Evolutionary conservation across 371 early-diverging fungal species (phyloP), one percentile per base, ranked within the genome.

Genomic region (Lichtheimia ramosa): DNA sequence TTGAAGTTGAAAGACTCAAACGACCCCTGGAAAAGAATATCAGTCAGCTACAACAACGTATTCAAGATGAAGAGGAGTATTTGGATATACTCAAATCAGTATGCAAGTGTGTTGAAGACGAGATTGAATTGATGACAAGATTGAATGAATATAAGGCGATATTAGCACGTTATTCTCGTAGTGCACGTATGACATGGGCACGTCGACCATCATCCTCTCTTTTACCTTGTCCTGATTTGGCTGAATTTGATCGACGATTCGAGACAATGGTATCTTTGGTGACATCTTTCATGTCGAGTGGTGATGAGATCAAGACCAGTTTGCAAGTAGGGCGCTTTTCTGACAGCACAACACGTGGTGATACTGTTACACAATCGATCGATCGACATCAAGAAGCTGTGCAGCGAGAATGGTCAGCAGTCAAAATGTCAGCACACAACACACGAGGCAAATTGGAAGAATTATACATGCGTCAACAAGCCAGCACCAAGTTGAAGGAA

Each of bases 11-110:
- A 7, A 50, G 48, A 25, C 34, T 59, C n/a, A 66, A 63, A 28
- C 56, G 59, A 15, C 65, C 63, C 0, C 15, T 77, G 2, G 69
- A 63, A 15, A 72, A 69, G 18, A 21, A 51, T 3, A 28, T 77
- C 5, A 51, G 56, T 12, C 73, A 77, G 12, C 46, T 77, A 10
- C 57, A 70, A 8, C 42, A 24, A 1, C 54, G 53, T 1, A 53
- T 77, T 15, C 51, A 62, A 12, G 55, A 54, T 5, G 78, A 74
- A 56, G 66, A 72, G 16, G 73, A 70, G n/a, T 77, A 77, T 50
- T 54, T 72, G 5, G 63, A 62, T 3, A 60, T 65, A 2, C 65
- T 77, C 21, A 74, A 65, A 41, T 50, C 65, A 1, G 56, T 74
- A 43, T 52, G 46, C 10, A 64, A 66, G 8, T 63, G 70, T 39